These are phyloP conservation scores for Gardenia jasminoides DNA, from an alignment of 257 asterid species.

Conservation along the genomic window DNA sequence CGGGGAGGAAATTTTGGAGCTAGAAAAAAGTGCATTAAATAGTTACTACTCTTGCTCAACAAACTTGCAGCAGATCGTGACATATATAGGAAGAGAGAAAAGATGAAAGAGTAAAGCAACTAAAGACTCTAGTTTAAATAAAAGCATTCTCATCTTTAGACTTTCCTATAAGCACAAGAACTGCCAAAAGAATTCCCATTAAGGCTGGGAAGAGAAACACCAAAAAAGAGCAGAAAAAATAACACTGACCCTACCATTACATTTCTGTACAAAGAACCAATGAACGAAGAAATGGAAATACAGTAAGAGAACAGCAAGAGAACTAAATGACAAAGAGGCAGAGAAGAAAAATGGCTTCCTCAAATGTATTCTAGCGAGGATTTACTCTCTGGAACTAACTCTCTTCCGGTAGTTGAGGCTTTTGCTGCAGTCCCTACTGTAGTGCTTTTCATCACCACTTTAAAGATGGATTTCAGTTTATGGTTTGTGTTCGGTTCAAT, in stretches of 20 bases:
- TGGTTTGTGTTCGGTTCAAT: too few species aligned
- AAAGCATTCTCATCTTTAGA: conserved; percentile 24
- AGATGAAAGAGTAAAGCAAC: not conserved
- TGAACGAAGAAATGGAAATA: conserved; percentile 30
- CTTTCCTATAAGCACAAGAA: conserved; percentile 32
- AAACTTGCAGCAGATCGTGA: not conserved
- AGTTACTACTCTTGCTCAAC: too few species aligned
- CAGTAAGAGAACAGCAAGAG: conserved; percentile 14
- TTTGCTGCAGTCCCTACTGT: not conserved
- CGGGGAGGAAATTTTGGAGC: not conserved
- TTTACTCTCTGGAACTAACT: conserved; percentile 17
- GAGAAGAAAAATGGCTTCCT: conserved; percentile 9
- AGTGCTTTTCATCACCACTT: too few species aligned
- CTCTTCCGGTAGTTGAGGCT: conserved; percentile 17
- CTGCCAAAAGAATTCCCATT: conserved; percentile 44
- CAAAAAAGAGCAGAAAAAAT: conserved; percentile 3
- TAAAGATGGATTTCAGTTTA: too few species aligned
- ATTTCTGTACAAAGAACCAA: conserved; percentile 47
- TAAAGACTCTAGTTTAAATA: not conserved
- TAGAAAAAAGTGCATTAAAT: too few species aligned
- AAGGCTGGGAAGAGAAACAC: conserved; percentile 24
- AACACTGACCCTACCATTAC: conserved; percentile 32
- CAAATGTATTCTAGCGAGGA: conserved; percentile 19
- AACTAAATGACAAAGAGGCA: not conserved
- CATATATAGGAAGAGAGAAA: too few species aligned